These are phyloP conservation scores for Gossypium trilobum DNA, from an alignment of 441 rosid species.

Conservation along the genomic window DNA sequence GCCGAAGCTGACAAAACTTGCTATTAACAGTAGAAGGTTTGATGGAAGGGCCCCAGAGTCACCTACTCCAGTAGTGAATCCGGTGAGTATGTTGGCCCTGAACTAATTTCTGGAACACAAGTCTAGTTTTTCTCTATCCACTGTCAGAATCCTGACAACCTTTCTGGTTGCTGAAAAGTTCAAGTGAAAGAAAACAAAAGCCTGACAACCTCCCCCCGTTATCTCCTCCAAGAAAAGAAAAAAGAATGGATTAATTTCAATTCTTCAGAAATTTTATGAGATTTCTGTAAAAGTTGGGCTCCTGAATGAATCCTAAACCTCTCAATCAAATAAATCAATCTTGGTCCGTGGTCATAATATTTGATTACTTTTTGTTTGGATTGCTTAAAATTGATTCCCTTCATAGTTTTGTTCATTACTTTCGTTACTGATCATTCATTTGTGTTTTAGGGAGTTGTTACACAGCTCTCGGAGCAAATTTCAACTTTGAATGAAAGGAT, in stretches of 20 bases:
- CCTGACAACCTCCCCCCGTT: not conserved
- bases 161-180: not conserved
- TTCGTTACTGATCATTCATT: not conserved
- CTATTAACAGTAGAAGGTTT: constrained; percentile 60
- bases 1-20: constrained; percentile 65
- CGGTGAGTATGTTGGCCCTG: constrained; percentile 30
- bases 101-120: not conserved
- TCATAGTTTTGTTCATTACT: not conserved
- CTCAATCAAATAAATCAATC: not conserved
- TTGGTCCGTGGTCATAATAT: not conserved
- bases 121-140: not conserved
- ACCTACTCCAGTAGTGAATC: constrained; percentile 61
- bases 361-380: not conserved
- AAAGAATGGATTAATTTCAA: not conserved
- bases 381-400: not conserved
- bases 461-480: constrained; percentile 89
- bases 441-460: constrained; percentile 53
- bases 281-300: not conserved
- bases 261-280: not conserved
- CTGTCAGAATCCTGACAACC: not conserved
- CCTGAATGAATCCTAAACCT: not conserved
- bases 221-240: not conserved
- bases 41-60: constrained; percentile 60
- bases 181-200: not conserved
- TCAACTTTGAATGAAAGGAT: constrained; percentile 87